Evolutionary conservation across 1,284 basidiomycete genomes (phyloP), one percentile per base, ranked within the genome.

Genomic region (Cutaneotrichosporon mucoides): DNA sequence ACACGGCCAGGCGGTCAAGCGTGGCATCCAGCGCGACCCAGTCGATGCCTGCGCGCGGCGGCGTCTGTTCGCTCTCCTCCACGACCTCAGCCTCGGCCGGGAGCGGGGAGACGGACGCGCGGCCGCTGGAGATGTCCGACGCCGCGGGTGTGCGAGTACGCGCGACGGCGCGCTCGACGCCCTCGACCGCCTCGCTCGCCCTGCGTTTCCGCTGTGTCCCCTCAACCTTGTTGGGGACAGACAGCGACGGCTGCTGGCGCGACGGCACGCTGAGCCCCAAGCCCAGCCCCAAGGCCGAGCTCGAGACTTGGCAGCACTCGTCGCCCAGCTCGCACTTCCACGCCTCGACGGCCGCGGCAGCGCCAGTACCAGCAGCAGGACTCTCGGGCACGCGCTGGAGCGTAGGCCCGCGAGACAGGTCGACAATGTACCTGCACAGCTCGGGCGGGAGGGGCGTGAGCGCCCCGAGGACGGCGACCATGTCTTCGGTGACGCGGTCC

Each of bases 401-500:
- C 10, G 46, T 36, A 4, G 46, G 10, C 6, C 34, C 37, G 0
- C 37, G 38, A 38, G 37, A 41, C 37, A 51, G 38, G 8, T 24
- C 16, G 37, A 51, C 49, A 7, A 51, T 51, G 49, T 40, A 40
- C n/a, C 10, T 15, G 49, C 49, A 51, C 49, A 51, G 38, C 10
- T 41, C 24, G 11, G 24, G 38, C 5, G 49, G 49, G 10, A 51
- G 16, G 38, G 49, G 49, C 9, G 49, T 33, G 11, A 41, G 16
- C 5, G 16, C 38, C 37, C 12, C 16, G 15, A 51, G 49, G 6
- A 41, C 38, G 9, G 5, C n/a, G 7, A 46, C 38, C 37, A 55
- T 16, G 8, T n/a, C 45, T 4, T 16, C 13, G 2, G 33, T 38
- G 3, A n/a, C 37, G 12, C 12, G 13, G 40, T 47, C 54, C n/a